Evolutionary conservation across 768 basidiomycete genomes (phyloP).

Genomic region (Boletus rubescentipes): DNA sequence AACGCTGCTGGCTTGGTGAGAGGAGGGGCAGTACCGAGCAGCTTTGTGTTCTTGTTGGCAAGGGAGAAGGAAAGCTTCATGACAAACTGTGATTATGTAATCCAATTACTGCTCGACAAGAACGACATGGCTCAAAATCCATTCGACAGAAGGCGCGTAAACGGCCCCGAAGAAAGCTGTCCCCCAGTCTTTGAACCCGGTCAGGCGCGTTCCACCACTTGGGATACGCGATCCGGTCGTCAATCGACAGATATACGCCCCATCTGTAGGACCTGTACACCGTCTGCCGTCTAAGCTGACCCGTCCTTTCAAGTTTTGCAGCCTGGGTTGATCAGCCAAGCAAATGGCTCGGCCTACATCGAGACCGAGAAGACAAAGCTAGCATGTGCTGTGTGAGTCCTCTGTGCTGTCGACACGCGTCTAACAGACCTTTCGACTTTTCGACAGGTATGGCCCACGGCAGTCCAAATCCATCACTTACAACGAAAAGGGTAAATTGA

Average conservation of each 20-base stretch:
- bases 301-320: slow-evolving; percentile 64
- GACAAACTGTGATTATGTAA: slow-evolving; percentile 26
- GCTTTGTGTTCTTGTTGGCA: slow-evolving; percentile 48
- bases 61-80: slow-evolving; percentile 95
- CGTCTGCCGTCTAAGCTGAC: background rate
- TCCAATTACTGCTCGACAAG: background rate
- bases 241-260: slow-evolving; percentile 68
- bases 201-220: slow-evolving; percentile 22
- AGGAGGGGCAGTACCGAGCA: slow-evolving; percentile 51
- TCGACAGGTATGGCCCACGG: slow-evolving; percentile 73
- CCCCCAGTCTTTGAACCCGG: slow-evolving; percentile 57
- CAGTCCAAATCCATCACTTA: slow-evolving; percentile 80
- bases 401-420: background rate
- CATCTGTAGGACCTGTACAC: slow-evolving; percentile 61
- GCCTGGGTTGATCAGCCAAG: slow-evolving; percentile 87
- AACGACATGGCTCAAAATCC: slow-evolving; percentile 47
- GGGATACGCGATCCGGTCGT: slow-evolving; percentile 48
- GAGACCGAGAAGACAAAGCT: slow-evolving; percentile 91
- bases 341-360: slow-evolving; percentile 96
- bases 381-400: slow-evolving; percentile 89
- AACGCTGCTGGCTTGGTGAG: slow-evolving; percentile 65
- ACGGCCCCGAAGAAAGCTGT: slow-evolving; percentile 85
- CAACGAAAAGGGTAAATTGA: slow-evolving; percentile 84
- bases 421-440: slow-evolving; percentile 4
- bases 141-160: slow-evolving; percentile 85